A percentile compares a stretch with the other conserved stretches of the same genome.
Evolutionary conservation across 2,329 filamentous ascomycete genomes (phyloP).

Genomic region (Fusarium duplospermum): DNA sequence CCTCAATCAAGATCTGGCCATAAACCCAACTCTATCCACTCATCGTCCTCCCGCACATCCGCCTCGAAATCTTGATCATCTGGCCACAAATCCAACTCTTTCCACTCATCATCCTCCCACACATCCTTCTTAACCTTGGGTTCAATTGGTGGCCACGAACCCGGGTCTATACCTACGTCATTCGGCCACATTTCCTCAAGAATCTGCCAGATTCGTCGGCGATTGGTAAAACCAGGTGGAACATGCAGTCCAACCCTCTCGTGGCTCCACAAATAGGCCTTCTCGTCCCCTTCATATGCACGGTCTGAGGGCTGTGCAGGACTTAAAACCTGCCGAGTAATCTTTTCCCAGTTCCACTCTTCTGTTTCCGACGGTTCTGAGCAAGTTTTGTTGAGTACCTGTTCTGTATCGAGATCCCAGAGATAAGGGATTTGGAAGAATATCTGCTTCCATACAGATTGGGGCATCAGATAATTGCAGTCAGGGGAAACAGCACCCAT

Average conservation of each 20-base stretch:
- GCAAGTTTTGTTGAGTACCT: background rate
- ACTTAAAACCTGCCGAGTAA: constrained; percentile 6
- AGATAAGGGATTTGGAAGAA: constrained; percentile 15
- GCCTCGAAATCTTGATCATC: too few species aligned
- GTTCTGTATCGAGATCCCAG: constrained; percentile 1
- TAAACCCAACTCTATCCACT: too few species aligned
- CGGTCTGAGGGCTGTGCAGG: background rate
- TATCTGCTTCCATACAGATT: constrained; percentile 1
- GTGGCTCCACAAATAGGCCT: background rate
- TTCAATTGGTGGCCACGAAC: too few species aligned
- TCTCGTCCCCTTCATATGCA: background rate
- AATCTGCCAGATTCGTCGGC: constrained; percentile 23
- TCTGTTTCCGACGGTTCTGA: background rate
- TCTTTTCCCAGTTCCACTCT: constrained; percentile 14
- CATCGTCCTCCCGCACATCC: too few species aligned
- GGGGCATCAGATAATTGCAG: background rate
- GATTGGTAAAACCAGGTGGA: constrained; percentile 1
- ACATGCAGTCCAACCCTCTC: background rate
- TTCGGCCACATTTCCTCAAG: constrained; percentile 12
- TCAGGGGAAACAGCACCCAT: background rate
- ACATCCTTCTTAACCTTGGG: background rate
- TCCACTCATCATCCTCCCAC: background rate
- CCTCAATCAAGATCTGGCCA: too few species aligned
- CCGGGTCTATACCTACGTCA: background rate
- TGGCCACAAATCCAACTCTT: background rate